phyloP scores from a whole-genome alignment of 1,284 basidiomycete genomes.

The Ustilago tritici region DNA sequence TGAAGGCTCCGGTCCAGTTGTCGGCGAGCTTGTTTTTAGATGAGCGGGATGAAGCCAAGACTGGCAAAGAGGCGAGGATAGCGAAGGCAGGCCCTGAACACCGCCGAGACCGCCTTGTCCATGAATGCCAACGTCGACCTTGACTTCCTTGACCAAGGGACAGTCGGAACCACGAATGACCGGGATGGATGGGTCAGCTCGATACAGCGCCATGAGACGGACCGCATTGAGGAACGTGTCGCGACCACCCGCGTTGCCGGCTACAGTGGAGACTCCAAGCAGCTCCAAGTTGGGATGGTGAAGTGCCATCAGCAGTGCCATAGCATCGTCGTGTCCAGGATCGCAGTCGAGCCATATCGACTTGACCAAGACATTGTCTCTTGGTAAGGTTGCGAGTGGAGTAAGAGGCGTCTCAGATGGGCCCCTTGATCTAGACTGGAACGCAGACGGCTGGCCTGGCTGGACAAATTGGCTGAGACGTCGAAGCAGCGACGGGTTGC shows the following conservation, averaged over 20 bases:
- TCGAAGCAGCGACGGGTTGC: slow-evolving; percentile 40
- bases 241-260: slow-evolving; percentile 55
- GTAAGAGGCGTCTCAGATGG: slow-evolving; percentile 13
- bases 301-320: slow-evolving; percentile 59
- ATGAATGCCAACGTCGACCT: slow-evolving; percentile 58
- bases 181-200: slow-evolving; percentile 41
- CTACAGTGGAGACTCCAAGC: slow-evolving; percentile 60
- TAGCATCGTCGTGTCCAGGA: slow-evolving; percentile 64
- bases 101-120: slow-evolving; percentile 62
- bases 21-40: slow-evolving; percentile 40
- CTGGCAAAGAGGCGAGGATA: slow-evolving; percentile 40
- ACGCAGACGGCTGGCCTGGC: slow-evolving; percentile 30
- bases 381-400: slow-evolving; percentile 9
- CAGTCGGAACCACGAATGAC: slow-evolving; percentile 61
- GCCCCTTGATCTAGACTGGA: slow-evolving; percentile 27
- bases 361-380: slow-evolving; percentile 29
- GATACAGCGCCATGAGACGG: slow-evolving; percentile 51
- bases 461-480: slow-evolving; percentile 47
- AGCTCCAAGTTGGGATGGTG: slow-evolving; percentile 51
- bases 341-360: slow-evolving; percentile 63
- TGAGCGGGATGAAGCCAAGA: slow-evolving; percentile 36
- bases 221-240: slow-evolving; percentile 60
- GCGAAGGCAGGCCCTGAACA: slow-evolving; percentile 51
- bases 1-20: slow-evolving; percentile 42
- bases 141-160: slow-evolving; percentile 52